Conservation (phyloP, 192 early-diverging fungal genomes). For the Backusella circina region DNA sequence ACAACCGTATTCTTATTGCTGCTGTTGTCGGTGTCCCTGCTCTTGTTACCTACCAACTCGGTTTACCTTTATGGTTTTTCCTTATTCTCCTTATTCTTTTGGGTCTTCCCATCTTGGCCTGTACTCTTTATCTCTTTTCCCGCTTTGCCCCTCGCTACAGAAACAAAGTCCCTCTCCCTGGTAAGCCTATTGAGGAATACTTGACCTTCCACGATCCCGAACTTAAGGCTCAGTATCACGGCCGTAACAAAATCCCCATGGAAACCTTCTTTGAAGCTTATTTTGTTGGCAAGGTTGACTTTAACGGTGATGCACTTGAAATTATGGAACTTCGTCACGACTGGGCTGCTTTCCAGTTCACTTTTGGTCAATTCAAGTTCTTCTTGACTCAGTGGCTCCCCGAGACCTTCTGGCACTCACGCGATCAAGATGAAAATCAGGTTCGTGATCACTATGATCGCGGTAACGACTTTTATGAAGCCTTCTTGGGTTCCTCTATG, state of each 20-base stretch:
- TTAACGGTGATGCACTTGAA: conserved; percentile 83
- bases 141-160: conserved; percentile 58
- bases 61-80: conserved; percentile 58
- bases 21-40: conserved; percentile 64
- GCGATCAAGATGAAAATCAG: conserved; percentile 97
- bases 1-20: conserved; percentile 63
- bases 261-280: conserved; percentile 97
- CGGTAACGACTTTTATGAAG: conserved; percentile 96
- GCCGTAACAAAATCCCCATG: conserved; percentile 90
- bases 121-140: conserved; percentile 65
- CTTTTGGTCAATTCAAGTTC: conserved; percentile 82
- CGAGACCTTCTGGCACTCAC: conserved; percentile 94
- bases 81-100: conserved; percentile 57
- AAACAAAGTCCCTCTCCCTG: conserved; percentile 73
- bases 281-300: conserved; percentile 94
- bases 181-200: conserved; percentile 82
- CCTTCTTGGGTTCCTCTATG: conserved; percentile 93
- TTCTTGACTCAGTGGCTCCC: conserved; percentile 96
- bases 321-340: conserved; percentile 91
- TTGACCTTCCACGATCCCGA: conserved; percentile 81
- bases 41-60: conserved; percentile 58
- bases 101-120: conserved; percentile 73
- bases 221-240: conserved; percentile 70
- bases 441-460: conserved; percentile 98
- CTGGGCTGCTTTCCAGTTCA: conserved; percentile 89